A percentile compares a stretch with the other conserved stretches of the same genome.
Evolutionary conservation across 306 rosid species (phyloP).

Genomic region (Luffa acutangula): DNA sequence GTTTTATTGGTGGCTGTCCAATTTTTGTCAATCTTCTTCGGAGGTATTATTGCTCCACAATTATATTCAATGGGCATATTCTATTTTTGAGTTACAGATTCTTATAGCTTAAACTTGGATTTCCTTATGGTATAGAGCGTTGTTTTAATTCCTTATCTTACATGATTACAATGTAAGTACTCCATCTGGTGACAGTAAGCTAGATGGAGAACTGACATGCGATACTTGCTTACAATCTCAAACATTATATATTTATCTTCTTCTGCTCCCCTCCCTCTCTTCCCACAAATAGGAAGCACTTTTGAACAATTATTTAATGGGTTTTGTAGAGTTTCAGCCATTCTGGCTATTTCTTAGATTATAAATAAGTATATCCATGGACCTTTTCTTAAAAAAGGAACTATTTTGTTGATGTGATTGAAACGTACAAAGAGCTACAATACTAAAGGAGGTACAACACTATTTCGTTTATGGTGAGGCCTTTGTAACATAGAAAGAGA

Average conservation of each 20-base stretch:
- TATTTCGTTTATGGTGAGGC: not conserved
- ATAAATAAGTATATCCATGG: too few relatives aligned
- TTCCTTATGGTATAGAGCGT: not conserved
- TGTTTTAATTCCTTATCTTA: not conserved
- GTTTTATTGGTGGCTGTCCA: conserved; percentile 64
- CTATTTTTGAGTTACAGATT: not conserved
- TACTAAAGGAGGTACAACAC: too few relatives aligned
- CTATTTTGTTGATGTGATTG: too few relatives aligned
- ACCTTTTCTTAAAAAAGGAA: too few relatives aligned
- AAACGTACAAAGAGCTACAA: not conserved
- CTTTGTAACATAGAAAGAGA: not conserved
- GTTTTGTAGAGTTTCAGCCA: too few relatives aligned
- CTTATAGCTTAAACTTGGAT: not conserved
- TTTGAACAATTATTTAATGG: too few relatives aligned
- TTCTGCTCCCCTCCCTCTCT: too few relatives aligned
- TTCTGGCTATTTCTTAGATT: too few relatives aligned
- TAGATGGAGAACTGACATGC: not conserved
- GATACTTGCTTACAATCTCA: too few relatives aligned
- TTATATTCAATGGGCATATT: not conserved
- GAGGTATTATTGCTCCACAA: conserved; percentile 36
- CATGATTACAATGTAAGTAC: not conserved
- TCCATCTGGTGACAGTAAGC: not conserved
- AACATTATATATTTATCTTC: too few relatives aligned
- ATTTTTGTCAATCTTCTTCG: conserved; percentile 93
- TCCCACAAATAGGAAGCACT: too few relatives aligned